Evolutionary conservation across 208 protist genomes (phyloP), one percentile per base, ranked within the genome.

Genomic region (Crithidia mellificae): DNA sequence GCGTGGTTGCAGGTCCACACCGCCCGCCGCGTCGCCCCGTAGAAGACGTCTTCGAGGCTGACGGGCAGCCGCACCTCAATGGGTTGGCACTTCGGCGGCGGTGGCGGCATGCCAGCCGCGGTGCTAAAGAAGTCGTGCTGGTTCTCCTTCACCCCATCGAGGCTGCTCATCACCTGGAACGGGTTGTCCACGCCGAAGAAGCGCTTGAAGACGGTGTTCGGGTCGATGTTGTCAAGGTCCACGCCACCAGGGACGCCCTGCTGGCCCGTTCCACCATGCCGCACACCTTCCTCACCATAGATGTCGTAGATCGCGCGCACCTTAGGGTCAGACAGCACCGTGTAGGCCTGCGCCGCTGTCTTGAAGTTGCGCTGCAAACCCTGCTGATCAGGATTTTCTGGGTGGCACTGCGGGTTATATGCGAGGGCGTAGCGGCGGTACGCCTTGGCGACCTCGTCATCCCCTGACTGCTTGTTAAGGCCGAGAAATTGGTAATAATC

Each of bases 101-200:
- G 72, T 47, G 87, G 85, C 0, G 84, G 78, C 72, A 85, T 81
- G 41, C 80, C 85, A 0, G 84, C 78, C 19, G 73, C 75, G 17
- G 41, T 65, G 66, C 84, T 90, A 78, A 94, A 94, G 64, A 92
- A 94, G 38, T 91, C 62, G 57, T 96, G 88, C 54, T 88, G 81
- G 65, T 93, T 93, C 77, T 82, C 80, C 59, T 88, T 80, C 50
- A 90, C 77, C 12, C 77, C 81, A 57, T 86, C 85, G 32, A 91
- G 78, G 32, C 72, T 68, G 9, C 83, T 87, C 59, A 92, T 78
- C n/a, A 94, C 81, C 75, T 93, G 85, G 59, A 96, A 96, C 6
- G 91, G 91, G 56, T 92, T 93, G 46, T 91, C 84, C 12, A 96
- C 88, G 25, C 91, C 91, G 67, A 96, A 96, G 72, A 96, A 96